Conservation (phyloP, 2,329 filamentous ascomycete species). For the Trichoderma aggressivum region DNA sequence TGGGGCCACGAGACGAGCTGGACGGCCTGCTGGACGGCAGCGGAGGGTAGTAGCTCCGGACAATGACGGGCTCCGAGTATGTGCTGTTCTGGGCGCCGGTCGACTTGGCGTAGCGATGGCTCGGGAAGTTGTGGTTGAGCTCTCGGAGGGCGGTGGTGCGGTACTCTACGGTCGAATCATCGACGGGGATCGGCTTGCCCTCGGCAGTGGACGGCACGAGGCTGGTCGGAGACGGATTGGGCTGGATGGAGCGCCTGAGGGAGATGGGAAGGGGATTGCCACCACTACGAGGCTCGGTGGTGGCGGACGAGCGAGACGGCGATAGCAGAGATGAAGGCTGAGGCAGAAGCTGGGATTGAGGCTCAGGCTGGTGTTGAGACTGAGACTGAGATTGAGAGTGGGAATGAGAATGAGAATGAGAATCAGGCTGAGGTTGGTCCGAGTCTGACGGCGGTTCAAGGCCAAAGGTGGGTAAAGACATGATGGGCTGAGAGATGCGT, state of each 20-base stretch:
- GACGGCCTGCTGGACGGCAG: slow-evolving; percentile 32
- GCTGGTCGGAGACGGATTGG: slow-evolving; percentile 51
- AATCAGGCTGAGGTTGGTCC: background rate
- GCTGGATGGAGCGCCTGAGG: slow-evolving; percentile 47
- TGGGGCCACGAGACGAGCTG: slow-evolving; percentile 30
- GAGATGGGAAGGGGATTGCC: slow-evolving; percentile 45
- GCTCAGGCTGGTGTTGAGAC: slow-evolving; percentile 20
- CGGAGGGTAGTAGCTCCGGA: slow-evolving; percentile 58
- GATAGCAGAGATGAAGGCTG: slow-evolving; percentile 24
- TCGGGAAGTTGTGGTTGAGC: slow-evolving; percentile 56
- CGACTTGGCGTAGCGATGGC: slow-evolving; percentile 55
- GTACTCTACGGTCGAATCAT: slow-evolving; percentile 53
- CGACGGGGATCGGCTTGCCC: slow-evolving; percentile 53
- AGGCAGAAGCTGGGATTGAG: slow-evolving; percentile 18
- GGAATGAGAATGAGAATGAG: slow-evolving; percentile 17
- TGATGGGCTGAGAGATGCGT: slow-evolving; percentile 10
- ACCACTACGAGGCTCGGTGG: slow-evolving; percentile 29
- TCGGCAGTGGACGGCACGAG: slow-evolving; percentile 54
- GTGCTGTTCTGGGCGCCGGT: slow-evolving; percentile 55
- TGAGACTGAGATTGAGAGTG: slow-evolving; percentile 22
- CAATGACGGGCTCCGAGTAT: slow-evolving; percentile 63
- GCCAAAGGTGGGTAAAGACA: slow-evolving; percentile 19
- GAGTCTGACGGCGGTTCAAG: background rate
- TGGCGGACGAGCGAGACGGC: slow-evolving; percentile 24
- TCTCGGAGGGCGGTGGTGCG: slow-evolving; percentile 59